These are phyloP conservation scores for Phytophthora ohioensis DNA, from an alignment of 352 stramenopile genomes.

Conservation along the genomic window DNA sequence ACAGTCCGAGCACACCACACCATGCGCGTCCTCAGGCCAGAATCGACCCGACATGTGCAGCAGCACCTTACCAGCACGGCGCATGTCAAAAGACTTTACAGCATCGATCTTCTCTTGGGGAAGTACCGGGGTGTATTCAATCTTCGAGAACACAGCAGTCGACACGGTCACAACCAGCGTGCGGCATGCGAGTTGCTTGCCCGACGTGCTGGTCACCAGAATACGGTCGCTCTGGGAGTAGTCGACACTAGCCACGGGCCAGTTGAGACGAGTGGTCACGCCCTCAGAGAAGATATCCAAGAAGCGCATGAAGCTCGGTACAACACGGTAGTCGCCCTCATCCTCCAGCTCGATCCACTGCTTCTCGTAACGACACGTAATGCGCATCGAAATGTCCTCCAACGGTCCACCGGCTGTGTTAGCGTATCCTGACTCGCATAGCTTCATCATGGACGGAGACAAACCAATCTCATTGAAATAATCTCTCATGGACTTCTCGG, in stretches of 20 bases:
- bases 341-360: slow-evolving; percentile 88
- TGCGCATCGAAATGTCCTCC: slow-evolving; percentile 80
- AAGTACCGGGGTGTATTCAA: slow-evolving; percentile 69
- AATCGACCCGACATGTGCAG: slow-evolving; percentile 74
- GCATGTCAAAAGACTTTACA: slow-evolving; percentile 77
- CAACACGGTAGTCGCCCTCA: slow-evolving; percentile 80
- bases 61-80: slow-evolving; percentile 77
- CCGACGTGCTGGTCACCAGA: slow-evolving; percentile 60
- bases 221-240: slow-evolving; percentile 61
- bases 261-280: slow-evolving; percentile 61
- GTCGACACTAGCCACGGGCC: slow-evolving; percentile 66
- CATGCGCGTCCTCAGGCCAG: slow-evolving; percentile 78
- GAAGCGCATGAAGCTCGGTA: slow-evolving; percentile 75
- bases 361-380: slow-evolving; percentile 83
- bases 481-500: slow-evolving; percentile 76
- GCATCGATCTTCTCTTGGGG: slow-evolving; percentile 66
- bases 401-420: slow-evolving; percentile 80
- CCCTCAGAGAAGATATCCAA: slow-evolving; percentile 64
- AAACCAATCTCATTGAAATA: slow-evolving; percentile 73
- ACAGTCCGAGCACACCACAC: slow-evolving; percentile 83
- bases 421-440: slow-evolving; percentile 80
- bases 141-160: slow-evolving; percentile 81
- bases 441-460: slow-evolving; percentile 83
- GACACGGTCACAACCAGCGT: slow-evolving; percentile 80
- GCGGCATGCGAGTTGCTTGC: slow-evolving; percentile 67